A percentile compares a stretch with the other conserved stretches of the same genome.
Conservation (phyloP, 1,284 basidiomycete species). For the Leccinum angustisporum region DNA sequence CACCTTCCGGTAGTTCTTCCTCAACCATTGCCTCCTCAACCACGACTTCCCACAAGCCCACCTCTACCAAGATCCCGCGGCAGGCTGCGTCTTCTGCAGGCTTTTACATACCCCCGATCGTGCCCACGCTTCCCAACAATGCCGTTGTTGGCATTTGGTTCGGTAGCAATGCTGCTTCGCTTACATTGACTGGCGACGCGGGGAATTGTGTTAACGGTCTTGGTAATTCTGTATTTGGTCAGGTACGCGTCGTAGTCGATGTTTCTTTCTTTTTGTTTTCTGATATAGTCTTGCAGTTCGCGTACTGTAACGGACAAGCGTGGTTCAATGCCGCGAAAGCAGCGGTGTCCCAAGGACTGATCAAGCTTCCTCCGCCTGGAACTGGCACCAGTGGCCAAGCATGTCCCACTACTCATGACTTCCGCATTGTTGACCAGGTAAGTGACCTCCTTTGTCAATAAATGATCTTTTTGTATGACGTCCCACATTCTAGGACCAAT, state of each 20-base stretch:
- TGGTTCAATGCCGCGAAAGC: constrained; percentile 25
- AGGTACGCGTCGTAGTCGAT: constrained; percentile 11
- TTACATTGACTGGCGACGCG: constrained; percentile 25
- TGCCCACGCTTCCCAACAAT: constrained; percentile 25
- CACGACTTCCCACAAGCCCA: background rate
- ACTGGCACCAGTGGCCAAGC: constrained; percentile 19
- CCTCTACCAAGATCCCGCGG: constrained; percentile 5
- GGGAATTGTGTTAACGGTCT: constrained; percentile 26
- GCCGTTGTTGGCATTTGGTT: constrained; percentile 30
- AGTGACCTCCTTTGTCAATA: background rate
- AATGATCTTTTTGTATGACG: background rate
- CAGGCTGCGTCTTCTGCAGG: constrained; percentile 17
- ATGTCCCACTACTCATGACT: constrained; percentile 29
- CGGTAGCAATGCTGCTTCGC: constrained; percentile 25
- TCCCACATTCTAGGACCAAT: constrained; percentile 23
- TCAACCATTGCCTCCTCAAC: constrained; percentile 1
- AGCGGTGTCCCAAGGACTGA: constrained; percentile 22
- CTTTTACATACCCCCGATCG: constrained; percentile 23
- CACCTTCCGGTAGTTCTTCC: background rate
- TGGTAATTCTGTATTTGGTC: constrained; percentile 23
- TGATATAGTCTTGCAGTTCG: constrained; percentile 17
- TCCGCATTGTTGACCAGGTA: constrained; percentile 29
- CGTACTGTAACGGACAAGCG: constrained; percentile 21
- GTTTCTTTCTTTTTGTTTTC: background rate
- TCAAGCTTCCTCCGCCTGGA: constrained; percentile 22